These are phyloP conservation scores for Alternaria gansuensis DNA, from an alignment of 2,329 filamentous ascomycete genomes.

Conservation along the genomic window DNA sequence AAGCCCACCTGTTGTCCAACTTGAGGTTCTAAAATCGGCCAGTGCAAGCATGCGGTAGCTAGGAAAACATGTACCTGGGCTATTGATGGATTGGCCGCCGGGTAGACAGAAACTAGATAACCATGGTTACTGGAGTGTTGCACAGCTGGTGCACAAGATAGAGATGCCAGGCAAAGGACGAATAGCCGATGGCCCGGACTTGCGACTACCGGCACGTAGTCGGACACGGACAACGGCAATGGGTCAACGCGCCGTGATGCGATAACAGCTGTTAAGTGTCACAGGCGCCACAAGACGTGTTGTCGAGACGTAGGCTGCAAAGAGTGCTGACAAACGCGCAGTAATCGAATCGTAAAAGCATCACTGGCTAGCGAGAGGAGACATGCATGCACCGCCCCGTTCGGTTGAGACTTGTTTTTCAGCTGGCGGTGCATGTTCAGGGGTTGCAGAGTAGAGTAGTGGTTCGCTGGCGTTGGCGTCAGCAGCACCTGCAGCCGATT, in stretches of 20 bases:
- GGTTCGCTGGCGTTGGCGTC: constrained; percentile 14
- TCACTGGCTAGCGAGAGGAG: not conserved
- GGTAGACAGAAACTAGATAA: not conserved
- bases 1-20: not conserved
- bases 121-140: not conserved
- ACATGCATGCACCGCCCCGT: constrained; percentile 10
- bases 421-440: constrained; percentile 1
- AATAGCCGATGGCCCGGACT: not conserved
- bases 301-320: not conserved
- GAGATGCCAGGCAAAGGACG: not conserved
- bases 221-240: not conserved
- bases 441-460: constrained; percentile 7
- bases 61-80: not conserved
- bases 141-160: not conserved
- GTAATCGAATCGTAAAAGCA: not conserved
- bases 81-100: not conserved
- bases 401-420: constrained; percentile 7
- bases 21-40: not conserved
- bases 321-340: not conserved
- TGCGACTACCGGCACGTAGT: constrained; percentile 1
- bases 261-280: constrained; percentile 13
- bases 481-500: constrained; percentile 16
- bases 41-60: not conserved
- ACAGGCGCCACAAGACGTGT: not conserved
- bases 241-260: constrained; percentile 8